A percentile compares a stretch with the other conserved stretches of the same genome.
Evolutionary conservation across 2,329 filamentous ascomycete genomes (phyloP).

Genomic region (Apiospora saccharicola): DNA sequence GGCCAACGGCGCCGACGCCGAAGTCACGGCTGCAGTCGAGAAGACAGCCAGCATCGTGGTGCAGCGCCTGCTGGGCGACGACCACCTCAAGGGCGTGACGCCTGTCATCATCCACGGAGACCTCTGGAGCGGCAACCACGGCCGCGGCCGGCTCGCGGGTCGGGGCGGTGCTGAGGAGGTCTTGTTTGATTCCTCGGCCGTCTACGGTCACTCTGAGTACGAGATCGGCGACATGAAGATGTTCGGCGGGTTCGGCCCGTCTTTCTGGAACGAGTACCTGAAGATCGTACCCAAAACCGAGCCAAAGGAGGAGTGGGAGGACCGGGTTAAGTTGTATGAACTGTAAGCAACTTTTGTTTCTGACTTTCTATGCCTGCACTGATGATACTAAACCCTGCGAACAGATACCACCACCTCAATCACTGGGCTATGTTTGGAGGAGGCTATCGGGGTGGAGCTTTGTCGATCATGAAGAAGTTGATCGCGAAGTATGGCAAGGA

Average conservation of each 20-base stretch:
- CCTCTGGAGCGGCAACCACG: slow-evolving; percentile 90
- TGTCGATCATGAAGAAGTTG: slow-evolving; percentile 80
- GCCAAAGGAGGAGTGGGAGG: slow-evolving; percentile 83
- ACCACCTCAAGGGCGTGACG: slow-evolving; percentile 67
- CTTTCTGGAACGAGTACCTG: slow-evolving; percentile 82
- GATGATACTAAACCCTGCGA: background rate
- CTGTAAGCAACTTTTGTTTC: slow-evolving; percentile 61
- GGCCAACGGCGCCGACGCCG: slow-evolving; percentile 69
- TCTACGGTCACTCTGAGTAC: slow-evolving; percentile 88
- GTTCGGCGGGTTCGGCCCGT: slow-evolving; percentile 85
- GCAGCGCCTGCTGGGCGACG: slow-evolving; percentile 76
- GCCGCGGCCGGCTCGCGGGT: slow-evolving; percentile 66
- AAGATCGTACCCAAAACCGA: slow-evolving; percentile 78
- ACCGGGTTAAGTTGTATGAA: slow-evolving; percentile 82
- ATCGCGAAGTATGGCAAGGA: slow-evolving; percentile 71
- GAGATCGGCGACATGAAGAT: slow-evolving; percentile 95
- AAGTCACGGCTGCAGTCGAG: slow-evolving; percentile 71
- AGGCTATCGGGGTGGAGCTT: slow-evolving; percentile 77
- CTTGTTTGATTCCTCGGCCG: slow-evolving; percentile 81
- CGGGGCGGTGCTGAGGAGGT: slow-evolving; percentile 70
- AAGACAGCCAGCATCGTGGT: slow-evolving; percentile 70
- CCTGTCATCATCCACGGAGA: slow-evolving; percentile 91
- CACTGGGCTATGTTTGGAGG: slow-evolving; percentile 87
- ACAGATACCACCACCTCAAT: slow-evolving; percentile 87
- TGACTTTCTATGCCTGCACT: slow-evolving; percentile 17